phyloP scores from a whole-genome alignment of 108 stramenopile genomes.

The Cyclotella atomus region DNA sequence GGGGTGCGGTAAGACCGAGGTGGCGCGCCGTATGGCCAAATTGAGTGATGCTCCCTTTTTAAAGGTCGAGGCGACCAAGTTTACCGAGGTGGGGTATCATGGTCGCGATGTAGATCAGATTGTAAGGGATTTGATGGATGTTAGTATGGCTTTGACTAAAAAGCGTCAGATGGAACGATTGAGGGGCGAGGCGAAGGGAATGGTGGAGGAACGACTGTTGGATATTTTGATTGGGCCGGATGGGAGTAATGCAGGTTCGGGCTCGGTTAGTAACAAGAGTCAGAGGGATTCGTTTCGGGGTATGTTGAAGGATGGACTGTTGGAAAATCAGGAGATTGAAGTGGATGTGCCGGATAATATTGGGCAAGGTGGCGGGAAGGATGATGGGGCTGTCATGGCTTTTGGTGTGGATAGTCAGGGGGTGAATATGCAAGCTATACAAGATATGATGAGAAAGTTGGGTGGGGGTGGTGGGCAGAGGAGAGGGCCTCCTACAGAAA shows the following conservation, averaged over 20 bases:
- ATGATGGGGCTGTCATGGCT: conserved; percentile 44
- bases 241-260: too few relatives aligned
- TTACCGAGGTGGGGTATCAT: conserved; percentile 99
- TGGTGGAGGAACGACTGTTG: conserved; percentile 92
- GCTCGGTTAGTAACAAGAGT: too few relatives aligned
- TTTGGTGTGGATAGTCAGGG: conserved; percentile 50
- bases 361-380: too few relatives aligned
- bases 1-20: conserved; percentile 99
- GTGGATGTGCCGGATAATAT: too few relatives aligned
- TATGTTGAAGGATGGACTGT: too few relatives aligned
- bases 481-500: too few relatives aligned
- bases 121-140: conserved; percentile 98
- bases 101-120: conserved; percentile 99
- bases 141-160: conserved; percentile 90
- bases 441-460: conserved; percentile 69
- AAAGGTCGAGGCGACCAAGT: conserved; percentile 99
- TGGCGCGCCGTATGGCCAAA: conserved; percentile 96
- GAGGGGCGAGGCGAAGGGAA: conserved; percentile 65
- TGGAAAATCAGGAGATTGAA: too few relatives aligned
- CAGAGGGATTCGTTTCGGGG: too few relatives aligned
- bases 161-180: conserved; percentile 85
- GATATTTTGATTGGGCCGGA: conserved; percentile 88
- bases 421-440: conserved; percentile 74
- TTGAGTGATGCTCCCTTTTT: conserved; percentile 98
- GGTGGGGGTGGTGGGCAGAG: conserved; percentile 50